Evolutionary conservation across 2,329 filamentous ascomycete genomes (phyloP).

Genomic region (Chaetomium olivaceum): DNA sequence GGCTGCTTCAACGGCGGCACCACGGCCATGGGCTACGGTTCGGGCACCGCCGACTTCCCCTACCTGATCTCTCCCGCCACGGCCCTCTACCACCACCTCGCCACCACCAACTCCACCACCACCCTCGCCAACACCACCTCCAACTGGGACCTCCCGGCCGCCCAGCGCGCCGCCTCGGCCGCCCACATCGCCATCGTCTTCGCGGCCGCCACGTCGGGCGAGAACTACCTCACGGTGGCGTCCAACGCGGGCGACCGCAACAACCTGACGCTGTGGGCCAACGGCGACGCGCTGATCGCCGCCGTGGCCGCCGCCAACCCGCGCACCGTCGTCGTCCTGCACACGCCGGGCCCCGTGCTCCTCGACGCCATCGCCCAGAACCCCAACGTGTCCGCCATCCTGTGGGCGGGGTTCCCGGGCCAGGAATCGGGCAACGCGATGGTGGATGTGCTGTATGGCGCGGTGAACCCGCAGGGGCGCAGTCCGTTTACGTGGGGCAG

Average conservation of each 20-base stretch:
- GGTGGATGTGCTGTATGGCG: conserved; percentile 50
- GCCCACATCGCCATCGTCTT: conserved; percentile 82
- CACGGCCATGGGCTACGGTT: conserved; percentile 82
- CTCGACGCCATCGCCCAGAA: conserved; percentile 64
- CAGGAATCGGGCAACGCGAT: conserved; percentile 55
- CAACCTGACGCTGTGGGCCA: conserved; percentile 71
- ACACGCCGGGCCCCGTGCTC: conserved; percentile 59
- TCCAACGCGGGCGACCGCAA: conserved; percentile 74
- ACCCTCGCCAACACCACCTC: conserved; percentile 50
- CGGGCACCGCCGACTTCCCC: conserved; percentile 78
- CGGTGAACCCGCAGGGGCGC: conserved; percentile 61
- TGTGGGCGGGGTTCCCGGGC: conserved; percentile 56
- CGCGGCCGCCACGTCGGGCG: conserved; percentile 76
- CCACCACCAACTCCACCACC: conserved; percentile 61
- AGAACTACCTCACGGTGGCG: conserved; percentile 66
- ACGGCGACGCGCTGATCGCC: conserved; percentile 71
- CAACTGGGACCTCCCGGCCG: conserved; percentile 51
- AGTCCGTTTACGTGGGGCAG: conserved; percentile 83
- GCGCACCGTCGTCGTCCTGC: conserved; percentile 56
- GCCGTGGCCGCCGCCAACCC: conserved; percentile 63
- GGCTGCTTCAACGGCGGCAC: conserved; percentile 77
- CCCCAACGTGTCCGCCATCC: conserved; percentile 55
- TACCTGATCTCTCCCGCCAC: conserved; percentile 73
- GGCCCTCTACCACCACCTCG: conserved; percentile 52
- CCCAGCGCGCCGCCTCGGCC: conserved; percentile 51